Base-by-base conservation (phyloP, 257 asterid genomes). In the Parsonsia alboflavescens region DNA sequence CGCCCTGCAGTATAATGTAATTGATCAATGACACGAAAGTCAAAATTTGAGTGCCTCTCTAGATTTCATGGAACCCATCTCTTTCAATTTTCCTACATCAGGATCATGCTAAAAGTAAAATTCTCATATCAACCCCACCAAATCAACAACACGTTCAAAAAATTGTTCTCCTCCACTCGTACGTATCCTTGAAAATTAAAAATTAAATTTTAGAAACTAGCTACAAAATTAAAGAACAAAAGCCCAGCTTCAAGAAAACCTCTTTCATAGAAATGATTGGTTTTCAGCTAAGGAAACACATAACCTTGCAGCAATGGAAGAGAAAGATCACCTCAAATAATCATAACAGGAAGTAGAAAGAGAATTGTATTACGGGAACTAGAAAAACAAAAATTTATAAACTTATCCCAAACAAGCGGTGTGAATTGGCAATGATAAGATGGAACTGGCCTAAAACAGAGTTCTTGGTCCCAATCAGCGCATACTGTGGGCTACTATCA, bases 1-100 rank as follows among this genome's bases (percentile, higher is more conserved):
- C 70, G 76, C 74, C 88, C 85, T 86, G 75, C 78, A 79, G 71
- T 73, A 73, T 10, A 15, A 24, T 8, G 17, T 8, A 70, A 26
- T 28, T 54, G 49, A 70, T 70, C 21, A 49, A 28, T 48, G 42
- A 30, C 9, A 19, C 13, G 1, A 52, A 70, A 50, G 28, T 36
- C 24, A 65, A 39, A 8, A 65, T 65, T 21, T n/a, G 46, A 36
- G 7, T 65, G 3, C 5, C 3, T 19, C 70, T 33, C 39, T 33
- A 3, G 39, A 33, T 33, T 1, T 33, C 3, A 42, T 42, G 7
- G 7, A 42, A 42, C 46, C 0, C 9, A 42, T 42, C 46, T 42
- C 9, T 42, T 10, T 0, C 26, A 16, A 10, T 64, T 36, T 36
- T 41, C 69, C 48, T 15, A 36, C 69, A 17, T 10, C 8, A 17